Evolutionary conservation across 805 yeast species (phyloP).

Genomic region (Blastobotrys chiropterorum): DNA sequence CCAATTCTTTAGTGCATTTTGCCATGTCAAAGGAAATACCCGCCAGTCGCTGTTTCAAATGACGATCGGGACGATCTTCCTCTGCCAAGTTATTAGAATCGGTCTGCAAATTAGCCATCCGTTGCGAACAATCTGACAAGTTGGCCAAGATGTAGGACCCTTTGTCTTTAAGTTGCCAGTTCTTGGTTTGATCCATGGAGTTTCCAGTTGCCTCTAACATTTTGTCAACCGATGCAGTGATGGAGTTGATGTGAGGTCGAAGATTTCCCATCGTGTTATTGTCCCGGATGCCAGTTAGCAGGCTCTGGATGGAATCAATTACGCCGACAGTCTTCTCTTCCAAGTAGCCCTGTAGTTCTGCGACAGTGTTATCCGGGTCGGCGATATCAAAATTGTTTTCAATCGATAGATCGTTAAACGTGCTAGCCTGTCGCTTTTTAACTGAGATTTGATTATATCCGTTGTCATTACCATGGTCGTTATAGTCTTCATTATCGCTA

Average conservation of each 20-base stretch:
- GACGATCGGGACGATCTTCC: constrained; percentile 66
- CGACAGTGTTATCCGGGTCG: constrained; percentile 82
- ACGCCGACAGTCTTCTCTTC: constrained; percentile 94
- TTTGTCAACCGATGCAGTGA: constrained; percentile 68
- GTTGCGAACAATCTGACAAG: constrained; percentile 73
- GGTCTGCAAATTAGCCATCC: constrained; percentile 70
- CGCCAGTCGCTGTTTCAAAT: constrained; percentile 87
- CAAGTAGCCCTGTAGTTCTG: constrained; percentile 74
- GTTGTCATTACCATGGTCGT: constrained; percentile 5
- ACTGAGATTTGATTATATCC: background rate
- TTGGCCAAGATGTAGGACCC: constrained; percentile 88
- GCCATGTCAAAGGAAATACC: constrained; percentile 96
- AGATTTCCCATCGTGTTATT: constrained; percentile 71
- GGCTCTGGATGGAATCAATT: constrained; percentile 78
- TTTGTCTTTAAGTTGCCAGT: constrained; percentile 78
- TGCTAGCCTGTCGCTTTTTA: constrained; percentile 2
- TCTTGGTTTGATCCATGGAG: constrained; percentile 84
- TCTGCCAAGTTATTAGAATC: constrained; percentile 30
- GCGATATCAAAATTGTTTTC: constrained; percentile 59
- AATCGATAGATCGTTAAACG: background rate
- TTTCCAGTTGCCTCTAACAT: constrained; percentile 87
- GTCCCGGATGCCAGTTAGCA: constrained; percentile 43
- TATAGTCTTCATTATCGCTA: too few species aligned
- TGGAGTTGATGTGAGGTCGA: constrained; percentile 66
- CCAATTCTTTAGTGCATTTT: constrained; percentile 91